Base-by-base conservation (phyloP, 768 basidiomycete genomes). In the Candolleomyces efflorescens region DNA sequence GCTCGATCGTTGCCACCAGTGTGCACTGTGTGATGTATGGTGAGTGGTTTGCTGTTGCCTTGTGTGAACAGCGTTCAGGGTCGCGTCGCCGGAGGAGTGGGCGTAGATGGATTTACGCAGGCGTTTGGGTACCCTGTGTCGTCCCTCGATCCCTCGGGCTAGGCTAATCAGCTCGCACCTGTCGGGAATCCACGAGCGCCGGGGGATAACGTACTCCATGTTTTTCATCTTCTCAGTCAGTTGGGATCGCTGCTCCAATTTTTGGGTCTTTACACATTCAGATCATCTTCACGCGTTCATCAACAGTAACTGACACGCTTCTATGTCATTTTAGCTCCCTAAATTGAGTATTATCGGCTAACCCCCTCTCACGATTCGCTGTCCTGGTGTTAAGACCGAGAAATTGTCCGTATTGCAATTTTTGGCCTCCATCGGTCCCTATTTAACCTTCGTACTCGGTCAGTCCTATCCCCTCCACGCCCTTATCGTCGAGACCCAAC, bases 281-380 rank as follows among this genome's bases (percentile, higher is more conserved):
- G 46, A 47, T 32, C 43, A 24, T 24, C 55, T 54, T 55, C 59
- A 61, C 56, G 50, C 41, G n/a, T 18, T 32, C 32, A 32, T 32
- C 32, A 32, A 32, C 32, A 32, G 27, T 32, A 32, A 20, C 46
- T 48, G 46, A 48, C 46, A 48, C 32, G 50, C 38, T 55, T 46
- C 59, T 60, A 58, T 65, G 55, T 59, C 63, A 65, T 50, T 60
- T 59, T 65, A 60, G 59, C 59, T 63, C 43, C 41, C 18, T 56
- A 22, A 37, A 57, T 53, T 38, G 46, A 48, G 24, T 48, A 48
- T 23, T 48, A 48, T 48, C 46, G 46, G 46, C 46, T 48, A 48
- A 20, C 46, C 46, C 46, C 46, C 46, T 48, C 46, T 48, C 46
- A 48, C 46, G 53, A 17, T 56, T 53, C 53, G 38, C 55, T 51